phyloP scores from a whole-genome alignment of 805 yeast species.

The Ogataea populi-albae region DNA sequence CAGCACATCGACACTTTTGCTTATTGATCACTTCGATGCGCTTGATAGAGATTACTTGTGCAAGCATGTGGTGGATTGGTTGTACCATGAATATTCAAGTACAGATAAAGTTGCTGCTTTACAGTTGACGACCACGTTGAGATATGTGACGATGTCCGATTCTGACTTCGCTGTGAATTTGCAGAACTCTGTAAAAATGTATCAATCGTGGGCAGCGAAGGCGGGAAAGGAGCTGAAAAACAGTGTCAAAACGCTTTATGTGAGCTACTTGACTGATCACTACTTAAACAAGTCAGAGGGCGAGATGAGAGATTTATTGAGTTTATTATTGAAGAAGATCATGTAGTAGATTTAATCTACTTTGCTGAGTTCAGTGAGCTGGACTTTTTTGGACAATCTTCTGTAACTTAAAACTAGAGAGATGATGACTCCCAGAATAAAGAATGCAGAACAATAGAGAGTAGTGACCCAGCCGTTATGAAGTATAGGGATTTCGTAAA shows the following conservation, averaged over 20 bases:
- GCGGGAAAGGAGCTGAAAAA: slow-evolving; percentile 29
- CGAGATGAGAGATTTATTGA: slow-evolving; percentile 22
- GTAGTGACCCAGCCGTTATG: slow-evolving; percentile 9
- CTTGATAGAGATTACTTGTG: slow-evolving; percentile 68
- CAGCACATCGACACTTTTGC: slow-evolving; percentile 41
- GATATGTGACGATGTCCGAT: slow-evolving; percentile 43
- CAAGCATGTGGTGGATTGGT: slow-evolving; percentile 57
- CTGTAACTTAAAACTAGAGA: slow-evolving; percentile 24
- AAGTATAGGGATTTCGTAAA: slow-evolving; percentile 12
- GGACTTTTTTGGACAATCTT: slow-evolving; percentile 23
- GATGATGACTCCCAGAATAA: slow-evolving; percentile 23
- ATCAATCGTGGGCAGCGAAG: slow-evolving; percentile 51
- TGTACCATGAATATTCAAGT: slow-evolving; percentile 42
- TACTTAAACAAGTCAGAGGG: slow-evolving; percentile 21
- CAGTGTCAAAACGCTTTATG: slow-evolving; percentile 33
- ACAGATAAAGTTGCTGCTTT: slow-evolving; percentile 40
- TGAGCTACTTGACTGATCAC: slow-evolving; percentile 30
- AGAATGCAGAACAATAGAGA: slow-evolving; percentile 13
- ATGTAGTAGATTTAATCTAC: slow-evolving; percentile 22
- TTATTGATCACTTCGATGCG: slow-evolving; percentile 68
- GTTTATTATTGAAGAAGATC: slow-evolving; percentile 25
- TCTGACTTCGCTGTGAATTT: slow-evolving; percentile 54
- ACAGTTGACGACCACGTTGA: slow-evolving; percentile 66
- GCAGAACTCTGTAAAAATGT: slow-evolving; percentile 70
- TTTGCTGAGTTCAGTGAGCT: slow-evolving; percentile 22